Evolutionary conservation across 371 early-diverging fungal species (phyloP), one percentile per base, ranked within the genome.

Genomic region (Rhizopus sp.): DNA sequence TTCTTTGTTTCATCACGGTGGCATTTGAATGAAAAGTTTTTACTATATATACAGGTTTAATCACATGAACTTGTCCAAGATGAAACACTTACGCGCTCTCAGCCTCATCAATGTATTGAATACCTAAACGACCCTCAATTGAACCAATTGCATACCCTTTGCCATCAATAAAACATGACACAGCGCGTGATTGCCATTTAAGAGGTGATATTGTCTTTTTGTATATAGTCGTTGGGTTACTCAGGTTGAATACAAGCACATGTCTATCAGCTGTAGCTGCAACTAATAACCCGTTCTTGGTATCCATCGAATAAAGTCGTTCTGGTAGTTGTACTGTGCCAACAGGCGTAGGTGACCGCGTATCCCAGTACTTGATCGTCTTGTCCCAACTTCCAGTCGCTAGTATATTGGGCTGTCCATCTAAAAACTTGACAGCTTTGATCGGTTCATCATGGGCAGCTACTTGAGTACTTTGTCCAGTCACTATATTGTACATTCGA

Each of bases 341-440:
- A 3, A 89, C 81, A 3, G 94, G 94, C 23, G 72, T 80, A 32
- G 86, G 90, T 33, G 84, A 75, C 55, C 95, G 80, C 59, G 91
- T 60, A 74, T 98, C 96, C 97, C 97, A 98, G 65, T 95, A 95
- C 84, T 82, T 88, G 47, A 94, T 53, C 17, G 89, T 92, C 68
- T 94, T 95, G 73, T 99, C 99, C 97, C 99, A 99, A 54, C 92
- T 84, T 7, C 91, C 98, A 1, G 97, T 96, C 4, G 92, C 93
- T 3, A 95, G 53, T 47, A 92, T 83, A 34, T 81, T 78, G 12
- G 68, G 62, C 15, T 73, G 72, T 23, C 77, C 84, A 50, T 94
- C 91, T 3, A 92, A 75, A 70, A 87, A 93, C 46, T 83, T 78
- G 49, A 83, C 77, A 55, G 82, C 74, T 66, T 87, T 87, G 58